Base-by-base conservation (phyloP, 2,329 filamentous ascomycete genomes). In the Dothistroma septosporum region DNA sequence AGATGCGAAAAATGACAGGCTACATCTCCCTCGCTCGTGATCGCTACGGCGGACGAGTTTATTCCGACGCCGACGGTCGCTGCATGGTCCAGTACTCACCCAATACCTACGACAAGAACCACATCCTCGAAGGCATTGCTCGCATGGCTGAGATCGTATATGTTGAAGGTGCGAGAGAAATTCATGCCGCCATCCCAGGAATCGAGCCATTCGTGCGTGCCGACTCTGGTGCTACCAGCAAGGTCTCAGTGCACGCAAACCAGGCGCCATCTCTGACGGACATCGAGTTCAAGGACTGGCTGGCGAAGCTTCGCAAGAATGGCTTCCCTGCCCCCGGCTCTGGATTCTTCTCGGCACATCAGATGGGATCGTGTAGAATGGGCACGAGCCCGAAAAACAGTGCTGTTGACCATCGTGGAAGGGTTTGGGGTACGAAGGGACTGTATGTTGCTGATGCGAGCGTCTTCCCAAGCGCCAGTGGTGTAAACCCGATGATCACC, bases 401-500 rank as follows among this genome's bases (percentile, higher is more conserved):
- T 22, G 79, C 78, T 9, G 77, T 81, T 5, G 78, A 80, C 66
- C 68, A 73, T 0, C 62, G 70, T 19, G 79, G 79, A 0, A 63
- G 65, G 46, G 78, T 91, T 7, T 92, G 88, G 87, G 88, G 83
- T 0, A 80, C 79, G 0, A 76, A 85, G 67, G 83, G 82, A 0
- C 70, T 92, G 67, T 91, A 85, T 70, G 84, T 92, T 19, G 85
- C 86, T 10, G 90, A 93, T 73, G 85, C 88, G 49, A 91, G 87
- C 72, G 86, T 91, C 11, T 89, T 92, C 63, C 90, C 88, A 0
- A 87, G 83, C 59, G 88, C 89, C 11, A 90, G 85, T 71, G 90
- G 90, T 1, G 89, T 92, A 32, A 92, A 92, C 72, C 90, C 90
- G 12, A 92, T 93, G 90, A 79, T 92, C 48, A 91, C 89, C 12